phyloP scores from a whole-genome alignment of 2,329 filamentous ascomycete species.

The Fusarium goolgardi region DNA sequence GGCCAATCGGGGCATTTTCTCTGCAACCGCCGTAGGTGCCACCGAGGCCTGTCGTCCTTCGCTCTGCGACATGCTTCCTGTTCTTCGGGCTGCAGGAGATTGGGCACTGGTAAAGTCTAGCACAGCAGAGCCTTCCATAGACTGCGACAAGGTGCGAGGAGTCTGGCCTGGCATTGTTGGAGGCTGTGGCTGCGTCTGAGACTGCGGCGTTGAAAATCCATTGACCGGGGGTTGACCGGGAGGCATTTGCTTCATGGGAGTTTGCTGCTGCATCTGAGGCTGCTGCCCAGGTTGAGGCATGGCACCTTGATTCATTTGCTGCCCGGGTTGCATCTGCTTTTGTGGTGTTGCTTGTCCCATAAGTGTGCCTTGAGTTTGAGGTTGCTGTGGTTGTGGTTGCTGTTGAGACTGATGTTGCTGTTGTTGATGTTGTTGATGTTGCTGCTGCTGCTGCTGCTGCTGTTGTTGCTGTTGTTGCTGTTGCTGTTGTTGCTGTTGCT shows the following conservation, averaged over 20 bases:
- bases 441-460: conserved; percentile 24
- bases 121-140: conserved; percentile 55
- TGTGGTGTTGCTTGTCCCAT: conserved; percentile 48
- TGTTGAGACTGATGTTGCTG: conserved; percentile 49
- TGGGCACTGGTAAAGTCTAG: conserved; percentile 57
- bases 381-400: conserved; percentile 32
- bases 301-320: conserved; percentile 51
- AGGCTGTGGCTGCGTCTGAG: conserved; percentile 43
- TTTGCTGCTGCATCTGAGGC: conserved; percentile 49
- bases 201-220: conserved; percentile 53
- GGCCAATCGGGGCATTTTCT: conserved; percentile 54
- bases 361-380: conserved; percentile 49
- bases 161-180: conserved; percentile 53
- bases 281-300: conserved; percentile 51
- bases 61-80: conserved; percentile 55
- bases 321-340: conserved; percentile 52
- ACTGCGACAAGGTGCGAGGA: conserved; percentile 62
- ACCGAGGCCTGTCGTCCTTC: conserved; percentile 48
- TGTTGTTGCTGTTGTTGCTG: conserved; percentile 54
- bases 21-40: conserved; percentile 34
- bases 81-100: conserved; percentile 58
- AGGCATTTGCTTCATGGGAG: conserved; percentile 58
- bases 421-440: conserved; percentile 6
- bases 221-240: conserved; percentile 54
- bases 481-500: conserved; percentile 56